Evolutionary conservation across 192 early-diverging fungal genomes (phyloP).

Genomic region (Cetraspora pellucida): DNA sequence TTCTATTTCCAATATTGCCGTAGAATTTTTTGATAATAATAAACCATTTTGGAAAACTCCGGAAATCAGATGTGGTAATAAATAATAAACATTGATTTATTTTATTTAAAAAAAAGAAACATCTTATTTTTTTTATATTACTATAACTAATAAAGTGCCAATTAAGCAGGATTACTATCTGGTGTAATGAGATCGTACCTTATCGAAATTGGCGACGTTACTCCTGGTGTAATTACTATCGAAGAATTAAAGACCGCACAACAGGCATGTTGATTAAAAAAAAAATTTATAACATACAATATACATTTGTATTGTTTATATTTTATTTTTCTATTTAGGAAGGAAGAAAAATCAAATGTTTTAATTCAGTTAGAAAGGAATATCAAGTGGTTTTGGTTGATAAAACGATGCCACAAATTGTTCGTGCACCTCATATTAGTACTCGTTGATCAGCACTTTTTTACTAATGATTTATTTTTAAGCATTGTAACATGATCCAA

Average conservation of each 20-base stretch:
- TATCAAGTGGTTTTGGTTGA: slow-evolving; percentile 41
- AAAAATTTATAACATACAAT: background rate
- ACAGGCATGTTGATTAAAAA: slow-evolving; percentile 38
- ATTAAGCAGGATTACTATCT: slow-evolving; percentile 44
- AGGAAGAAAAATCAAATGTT: slow-evolving; percentile 52
- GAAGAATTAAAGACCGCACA: slow-evolving; percentile 49
- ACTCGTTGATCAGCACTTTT: no score
- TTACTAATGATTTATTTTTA: no score
- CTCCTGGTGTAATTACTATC: slow-evolving; percentile 46
- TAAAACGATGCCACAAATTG: background rate
- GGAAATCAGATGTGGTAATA: slow-evolving; percentile 30
- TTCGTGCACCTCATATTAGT: no score
- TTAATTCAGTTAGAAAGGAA: slow-evolving; percentile 59
- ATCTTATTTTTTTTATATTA: background rate
- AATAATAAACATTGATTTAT: background rate
- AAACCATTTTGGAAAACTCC: slow-evolving; percentile 55
- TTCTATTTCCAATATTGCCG: slow-evolving; percentile 59
- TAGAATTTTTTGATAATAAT: slow-evolving; percentile 38
- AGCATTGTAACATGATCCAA: no score
- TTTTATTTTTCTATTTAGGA: slow-evolving; percentile 41
- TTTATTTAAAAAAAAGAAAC: no score
- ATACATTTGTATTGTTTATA: background rate
- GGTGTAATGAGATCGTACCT: slow-evolving; percentile 51
- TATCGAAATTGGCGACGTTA: slow-evolving; percentile 42
- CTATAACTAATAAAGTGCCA: background rate